Evolutionary conservation across 768 basidiomycete genomes (phyloP), one percentile per base, ranked within the genome.

Genomic region (Phylloporus sp.): DNA sequence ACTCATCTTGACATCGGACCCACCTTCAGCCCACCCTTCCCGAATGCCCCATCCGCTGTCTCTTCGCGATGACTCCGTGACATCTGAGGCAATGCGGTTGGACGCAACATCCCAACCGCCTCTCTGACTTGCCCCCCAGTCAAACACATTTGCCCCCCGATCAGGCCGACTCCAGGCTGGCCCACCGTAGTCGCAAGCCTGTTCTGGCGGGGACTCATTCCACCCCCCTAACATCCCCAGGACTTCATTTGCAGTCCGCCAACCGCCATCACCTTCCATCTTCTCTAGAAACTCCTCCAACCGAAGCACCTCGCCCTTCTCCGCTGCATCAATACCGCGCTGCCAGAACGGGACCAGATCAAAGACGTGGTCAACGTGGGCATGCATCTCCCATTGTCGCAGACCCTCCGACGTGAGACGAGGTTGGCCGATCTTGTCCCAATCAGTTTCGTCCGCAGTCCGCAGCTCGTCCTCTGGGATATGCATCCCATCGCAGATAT

Each of bases 291-390:
- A 79, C 6, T 71, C 67, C 50, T 74, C 75, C 61, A 77, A 49
- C 21, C 61, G 66, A 26, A 70, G 58, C 35, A 71, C 65, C 33
- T 73, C 67, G 5, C 74, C 77, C 14, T 66, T 65, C 63, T 71
- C 68, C 18, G 75, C 78, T 2, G 75, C 77, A 38, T 70, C 64
- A 6, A 81, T 64, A 1, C 72, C 75, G 11, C 69, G 61, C 35
- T 69, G 67, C 80, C 80, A 81, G 59, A 79, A 80, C 4, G 74
- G 73, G 27, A 81, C 71, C 53, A 78, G 54, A 55, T 78, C 76
- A 29, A 64, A 62, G 20, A 77, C 69, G 10, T 73, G 67, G 49
- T 79, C 77, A n/a, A 78, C 69, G 38, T 66, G 69, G 6, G 54
- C 53, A 22, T 64, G 56, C 58, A 62, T 61, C 22, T 58, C 62